phyloP scores from a whole-genome alignment of 2,329 filamentous ascomycete genomes.

The Penicillium palitans region DNA sequence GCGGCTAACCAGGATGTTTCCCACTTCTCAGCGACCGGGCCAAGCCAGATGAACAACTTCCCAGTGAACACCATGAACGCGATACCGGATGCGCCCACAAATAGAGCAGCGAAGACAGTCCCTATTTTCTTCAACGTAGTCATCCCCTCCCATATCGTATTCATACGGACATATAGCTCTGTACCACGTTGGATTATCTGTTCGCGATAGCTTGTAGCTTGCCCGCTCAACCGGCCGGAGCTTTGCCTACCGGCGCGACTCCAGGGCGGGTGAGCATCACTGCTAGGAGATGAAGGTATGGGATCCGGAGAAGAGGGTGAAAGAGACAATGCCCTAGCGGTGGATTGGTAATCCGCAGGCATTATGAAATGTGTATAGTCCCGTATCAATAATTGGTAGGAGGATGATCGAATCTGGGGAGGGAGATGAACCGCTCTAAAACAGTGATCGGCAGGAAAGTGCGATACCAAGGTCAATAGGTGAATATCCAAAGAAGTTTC shows the following conservation, averaged over 20 bases:
- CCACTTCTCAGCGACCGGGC: constrained; percentile 74
- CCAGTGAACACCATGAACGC: constrained; percentile 77
- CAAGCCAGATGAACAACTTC: constrained; percentile 72
- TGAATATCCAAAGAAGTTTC: background rate
- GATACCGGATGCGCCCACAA: constrained; percentile 58
- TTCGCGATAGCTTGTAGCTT: constrained; percentile 38
- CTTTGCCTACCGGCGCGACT: constrained; percentile 47
- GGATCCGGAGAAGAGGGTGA: constrained; percentile 48
- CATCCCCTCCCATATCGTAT: constrained; percentile 42
- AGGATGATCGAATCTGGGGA: constrained; percentile 16
- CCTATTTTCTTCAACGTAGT: constrained; percentile 61
- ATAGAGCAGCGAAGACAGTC: constrained; percentile 53
- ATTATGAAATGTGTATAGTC: constrained; percentile 28
- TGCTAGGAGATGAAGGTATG: constrained; percentile 48
- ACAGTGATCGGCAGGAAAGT: constrained; percentile 11
- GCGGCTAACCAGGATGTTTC: constrained; percentile 70
- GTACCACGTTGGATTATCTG: constrained; percentile 41
- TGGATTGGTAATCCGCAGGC: constrained; percentile 53
- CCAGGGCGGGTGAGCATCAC: constrained; percentile 53
- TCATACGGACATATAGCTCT: constrained; percentile 34
- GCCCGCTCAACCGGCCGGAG: constrained; percentile 38
- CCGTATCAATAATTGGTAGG: constrained; percentile 4
- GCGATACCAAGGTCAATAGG: background rate
- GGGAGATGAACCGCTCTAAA: background rate
- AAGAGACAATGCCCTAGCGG: constrained; percentile 55